Percentiles rank a stretch among this genome's conserved stretches.
These are phyloP conservation scores for Phialophora tarda DNA, from an alignment of 2,329 filamentous ascomycete genomes.

Conservation along the genomic window DNA sequence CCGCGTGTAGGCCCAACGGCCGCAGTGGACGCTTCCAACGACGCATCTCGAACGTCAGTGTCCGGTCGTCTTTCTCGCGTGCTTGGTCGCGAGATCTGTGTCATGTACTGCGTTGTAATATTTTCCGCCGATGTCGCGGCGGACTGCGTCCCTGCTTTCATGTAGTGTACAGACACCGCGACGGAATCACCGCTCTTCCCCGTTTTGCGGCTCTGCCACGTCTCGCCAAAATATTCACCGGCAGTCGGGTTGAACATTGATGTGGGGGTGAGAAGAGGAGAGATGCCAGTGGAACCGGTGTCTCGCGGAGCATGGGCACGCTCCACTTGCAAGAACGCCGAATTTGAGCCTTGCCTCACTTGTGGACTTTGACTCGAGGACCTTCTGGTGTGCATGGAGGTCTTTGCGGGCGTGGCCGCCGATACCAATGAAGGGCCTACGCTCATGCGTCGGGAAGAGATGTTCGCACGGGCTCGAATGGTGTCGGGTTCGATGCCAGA, in stretches of 20 bases:
- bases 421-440: constrained; percentile 26
- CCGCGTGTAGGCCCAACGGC: constrained; percentile 38
- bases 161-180: constrained; percentile 36
- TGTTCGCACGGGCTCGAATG: constrained; percentile 31
- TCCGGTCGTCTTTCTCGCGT: constrained; percentile 24
- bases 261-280: constrained; percentile 33
- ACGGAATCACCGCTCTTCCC: constrained; percentile 35
- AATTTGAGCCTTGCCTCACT: constrained; percentile 20
- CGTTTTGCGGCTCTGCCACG: constrained; percentile 35
- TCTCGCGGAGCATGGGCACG: constrained; percentile 19
- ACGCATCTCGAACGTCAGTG: constrained; percentile 14
- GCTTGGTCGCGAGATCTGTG: constrained; percentile 19
- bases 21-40: constrained; percentile 1
- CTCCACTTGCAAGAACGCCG: constrained; percentile 22
- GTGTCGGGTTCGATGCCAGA: constrained; percentile 39
- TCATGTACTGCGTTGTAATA: constrained; percentile 24
- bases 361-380: constrained; percentile 35
- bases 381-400: constrained; percentile 25
- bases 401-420: constrained; percentile 10
- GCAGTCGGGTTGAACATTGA: constrained; percentile 38
- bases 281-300: constrained; percentile 20
- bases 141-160: constrained; percentile 24
- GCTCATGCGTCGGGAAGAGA: constrained; percentile 34
- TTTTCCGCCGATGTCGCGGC: constrained; percentile 17
- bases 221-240: constrained; percentile 34